phyloP scores from a whole-genome alignment of 768 basidiomycete species.

The Mycena polygramma region DNA sequence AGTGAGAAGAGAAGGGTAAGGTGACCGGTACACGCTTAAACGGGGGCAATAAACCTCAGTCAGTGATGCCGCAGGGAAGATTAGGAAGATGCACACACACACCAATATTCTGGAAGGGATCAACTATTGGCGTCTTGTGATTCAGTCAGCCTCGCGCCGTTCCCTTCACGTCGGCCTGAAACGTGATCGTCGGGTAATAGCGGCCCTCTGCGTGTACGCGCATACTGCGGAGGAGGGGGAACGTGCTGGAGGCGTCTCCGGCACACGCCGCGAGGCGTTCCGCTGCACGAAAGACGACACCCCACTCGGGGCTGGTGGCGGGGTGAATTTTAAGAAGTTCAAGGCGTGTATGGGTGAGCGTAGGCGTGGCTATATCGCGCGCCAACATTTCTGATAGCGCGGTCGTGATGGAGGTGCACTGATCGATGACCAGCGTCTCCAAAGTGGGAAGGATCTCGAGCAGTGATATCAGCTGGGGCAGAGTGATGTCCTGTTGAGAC shows the following conservation, averaged over 20 bases:
- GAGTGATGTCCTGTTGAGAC: background rate
- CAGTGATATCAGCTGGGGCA: background rate
- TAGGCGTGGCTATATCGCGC: background rate
- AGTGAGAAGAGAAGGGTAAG: too few species aligned
- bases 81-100: too few species aligned
- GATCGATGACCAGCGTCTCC: background rate
- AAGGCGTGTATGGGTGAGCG: background rate
- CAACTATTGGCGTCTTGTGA: too few species aligned
- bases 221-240: background rate
- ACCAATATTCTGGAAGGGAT: too few species aligned
- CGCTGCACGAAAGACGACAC: background rate
- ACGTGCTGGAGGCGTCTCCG: background rate
- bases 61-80: too few species aligned
- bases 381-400: background rate
- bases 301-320: background rate
- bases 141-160: too few species aligned
- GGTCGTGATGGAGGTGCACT: background rate
- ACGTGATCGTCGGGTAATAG: too few species aligned
- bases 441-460: conserved; percentile 1
- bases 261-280: background rate
- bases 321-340: background rate
- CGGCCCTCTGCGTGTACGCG: too few species aligned
- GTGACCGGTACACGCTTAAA: too few species aligned
- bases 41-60: too few species aligned
- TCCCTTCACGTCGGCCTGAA: too few species aligned